phyloP scores from a whole-genome alignment of 2,329 filamentous ascomycete genomes.

The Elsinoe fawcettii region DNA sequence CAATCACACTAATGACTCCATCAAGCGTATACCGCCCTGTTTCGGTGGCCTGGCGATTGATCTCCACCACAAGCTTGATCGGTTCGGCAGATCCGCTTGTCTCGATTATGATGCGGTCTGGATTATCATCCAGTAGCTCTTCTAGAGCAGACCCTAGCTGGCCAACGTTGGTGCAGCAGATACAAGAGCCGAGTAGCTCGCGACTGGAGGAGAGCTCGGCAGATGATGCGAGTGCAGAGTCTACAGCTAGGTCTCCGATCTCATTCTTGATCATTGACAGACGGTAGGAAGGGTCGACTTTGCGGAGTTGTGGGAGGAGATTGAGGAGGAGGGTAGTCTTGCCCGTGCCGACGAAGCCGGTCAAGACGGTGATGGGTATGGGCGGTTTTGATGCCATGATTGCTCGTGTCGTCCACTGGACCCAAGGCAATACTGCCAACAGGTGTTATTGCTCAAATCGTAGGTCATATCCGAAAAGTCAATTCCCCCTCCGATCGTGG shows the following conservation, averaged over 20 bases:
- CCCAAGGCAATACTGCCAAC: too few species aligned
- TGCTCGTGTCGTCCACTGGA: too few species aligned
- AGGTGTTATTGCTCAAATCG: background rate
- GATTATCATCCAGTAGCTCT: constrained; percentile 57
- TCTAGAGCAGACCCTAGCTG: constrained; percentile 74
- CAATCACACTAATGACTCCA: constrained; percentile 81
- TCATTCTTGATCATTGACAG: constrained; percentile 97
- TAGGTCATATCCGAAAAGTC: constrained; percentile 1
- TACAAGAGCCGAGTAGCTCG: constrained; percentile 92
- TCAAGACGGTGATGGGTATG: constrained; percentile 89
- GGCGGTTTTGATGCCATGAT: constrained; percentile 5
- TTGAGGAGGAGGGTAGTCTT: constrained; percentile 96
- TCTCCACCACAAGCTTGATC: constrained; percentile 81
- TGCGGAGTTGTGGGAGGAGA: constrained; percentile 81
- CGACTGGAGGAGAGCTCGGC: constrained; percentile 80
- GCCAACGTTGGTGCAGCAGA: constrained; percentile 97
- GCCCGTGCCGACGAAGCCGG: constrained; percentile 89
- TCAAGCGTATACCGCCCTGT: constrained; percentile 67
- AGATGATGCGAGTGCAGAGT: constrained; percentile 80
- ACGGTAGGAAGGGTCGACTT: constrained; percentile 79
- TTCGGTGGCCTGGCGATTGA: constrained; percentile 69
- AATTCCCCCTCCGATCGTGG: constrained; percentile 4
- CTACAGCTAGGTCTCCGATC: constrained; percentile 88
- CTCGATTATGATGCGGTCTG: constrained; percentile 88
- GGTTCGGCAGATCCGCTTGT: constrained; percentile 78